Evolutionary conservation across 169 alveolate genomes (phyloP).

Genomic region (Plasmodium vinckei): DNA sequence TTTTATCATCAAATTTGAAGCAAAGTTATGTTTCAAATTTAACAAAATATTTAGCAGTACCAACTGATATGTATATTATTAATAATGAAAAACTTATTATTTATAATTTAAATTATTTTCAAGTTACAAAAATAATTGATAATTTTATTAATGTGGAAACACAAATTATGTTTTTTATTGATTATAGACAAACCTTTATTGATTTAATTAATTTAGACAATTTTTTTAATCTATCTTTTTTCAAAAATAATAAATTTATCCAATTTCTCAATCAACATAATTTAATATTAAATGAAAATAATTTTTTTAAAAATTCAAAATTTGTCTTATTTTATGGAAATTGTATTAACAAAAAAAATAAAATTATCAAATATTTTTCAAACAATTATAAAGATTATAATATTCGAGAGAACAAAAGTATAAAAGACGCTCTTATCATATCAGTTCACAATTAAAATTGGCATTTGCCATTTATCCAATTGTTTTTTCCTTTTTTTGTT

Average conservation of each 20-base stretch:
- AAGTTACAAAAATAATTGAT: constrained; percentile 28
- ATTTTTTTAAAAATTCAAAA: constrained; percentile 18
- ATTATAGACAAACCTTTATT: constrained; percentile 34
- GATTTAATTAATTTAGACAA: constrained; percentile 22
- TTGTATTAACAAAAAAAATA: constrained; percentile 43
- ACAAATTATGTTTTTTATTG: constrained; percentile 40
- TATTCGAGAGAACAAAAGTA: constrained; percentile 11
- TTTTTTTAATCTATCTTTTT: constrained; percentile 30
- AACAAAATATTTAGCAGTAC: constrained; percentile 13
- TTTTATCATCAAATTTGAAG: background rate
- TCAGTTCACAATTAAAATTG: background rate
- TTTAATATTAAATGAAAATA: constrained; percentile 23
- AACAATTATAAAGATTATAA: background rate
- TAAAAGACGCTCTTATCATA: constrained; percentile 62
- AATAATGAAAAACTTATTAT: constrained; percentile 6
- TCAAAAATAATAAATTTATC: constrained; percentile 22
- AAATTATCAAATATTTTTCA: constrained; percentile 38
- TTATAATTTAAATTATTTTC: constrained; percentile 48
- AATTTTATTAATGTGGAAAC: constrained; percentile 11
- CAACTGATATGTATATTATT: constrained; percentile 35
- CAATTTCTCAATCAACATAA: constrained; percentile 14
- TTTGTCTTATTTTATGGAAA: constrained; percentile 74
- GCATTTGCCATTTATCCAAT: too few relatives aligned
- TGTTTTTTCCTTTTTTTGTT: too few relatives aligned
- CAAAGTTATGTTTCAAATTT: background rate